Base-by-base conservation (phyloP, 2,329 filamentous ascomycete species). In the Penicillium sp. region DNA sequence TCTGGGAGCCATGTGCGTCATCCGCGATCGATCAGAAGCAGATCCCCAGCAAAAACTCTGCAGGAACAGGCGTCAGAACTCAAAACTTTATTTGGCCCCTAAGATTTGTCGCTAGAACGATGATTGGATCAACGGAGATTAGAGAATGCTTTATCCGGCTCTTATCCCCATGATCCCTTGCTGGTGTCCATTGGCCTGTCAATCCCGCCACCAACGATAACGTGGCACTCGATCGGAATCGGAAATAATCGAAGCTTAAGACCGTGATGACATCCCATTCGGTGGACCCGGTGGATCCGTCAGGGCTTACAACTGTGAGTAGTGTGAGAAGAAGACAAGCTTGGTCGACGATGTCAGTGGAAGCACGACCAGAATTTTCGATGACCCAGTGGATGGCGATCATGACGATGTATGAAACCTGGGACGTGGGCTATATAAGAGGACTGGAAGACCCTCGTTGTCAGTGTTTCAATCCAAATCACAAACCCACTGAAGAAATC, bases 241-340 rank as follows among this genome's bases (percentile, higher is more conserved):
- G 59, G 59, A 59, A 31, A 59, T 62, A 57, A 56, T 31, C 17
- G 10, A 11, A 5, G 12, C 49, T 59, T 59, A 62, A 62, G 39
- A 37, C 59, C 59, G 59, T 43, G 56, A 62, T 62, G 59, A 62
- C 56, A 50, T 20, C 31, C 17, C 43, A 37, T 31, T 41, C 37
- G 7, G 37, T 57, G 58, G 58, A 38, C 52, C 35, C 20, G n/a
- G 58, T 57, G 58, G 54, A 50, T 15, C 54, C 20, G 47, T 45
- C 38, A 34, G 5, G 14, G 12, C 22, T 22, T 22, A 22, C 22
- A 22, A 22, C 22, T 52, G 25, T 31, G 7, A 31, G 7, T 31
- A 10, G 8, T 8, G 8, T 31, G 7, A 31, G 31, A 10, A 31
- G 4, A 52, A 57, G 11, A 11, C 15, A 11, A 35, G 1, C 28